Evolutionary conservation across 2,329 filamentous ascomycete species (phyloP).

Genomic region (Xylogone sp.): DNA sequence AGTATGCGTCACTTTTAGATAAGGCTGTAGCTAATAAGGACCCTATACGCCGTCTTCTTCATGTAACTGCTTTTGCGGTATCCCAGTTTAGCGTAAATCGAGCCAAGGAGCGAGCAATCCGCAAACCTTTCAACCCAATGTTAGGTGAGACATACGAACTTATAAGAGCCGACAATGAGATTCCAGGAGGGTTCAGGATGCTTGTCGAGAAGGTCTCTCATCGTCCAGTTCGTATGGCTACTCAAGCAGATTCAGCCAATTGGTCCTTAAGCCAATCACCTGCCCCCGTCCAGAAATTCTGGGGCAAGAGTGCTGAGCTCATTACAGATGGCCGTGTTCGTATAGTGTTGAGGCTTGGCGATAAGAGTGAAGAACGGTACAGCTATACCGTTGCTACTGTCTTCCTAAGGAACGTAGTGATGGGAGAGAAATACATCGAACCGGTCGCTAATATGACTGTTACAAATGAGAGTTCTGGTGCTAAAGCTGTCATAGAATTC

Average conservation of each 20-base stretch:
- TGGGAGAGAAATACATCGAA: constrained; percentile 97
- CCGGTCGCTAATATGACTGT: constrained; percentile 89
- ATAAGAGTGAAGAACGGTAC: constrained; percentile 75
- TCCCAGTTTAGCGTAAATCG: constrained; percentile 79
- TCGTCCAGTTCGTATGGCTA: constrained; percentile 86
- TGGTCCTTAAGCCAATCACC: constrained; percentile 91
- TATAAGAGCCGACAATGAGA: constrained; percentile 74
- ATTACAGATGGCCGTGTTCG: constrained; percentile 87
- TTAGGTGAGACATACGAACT: constrained; percentile 95
- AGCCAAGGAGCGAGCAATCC: constrained; percentile 84
- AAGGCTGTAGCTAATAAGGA: constrained; percentile 62
- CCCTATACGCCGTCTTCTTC: constrained; percentile 68
- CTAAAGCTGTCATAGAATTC: constrained; percentile 84
- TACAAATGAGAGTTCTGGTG: constrained; percentile 76
- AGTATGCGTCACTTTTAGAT: constrained; percentile 84
- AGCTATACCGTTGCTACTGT: constrained; percentile 86
- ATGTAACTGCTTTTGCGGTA: constrained; percentile 86
- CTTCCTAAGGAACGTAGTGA: constrained; percentile 93
- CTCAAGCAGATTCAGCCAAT: constrained; percentile 79
- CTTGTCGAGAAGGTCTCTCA: constrained; percentile 96
- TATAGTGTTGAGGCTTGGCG: constrained; percentile 62
- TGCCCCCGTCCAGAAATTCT: constrained; percentile 92
- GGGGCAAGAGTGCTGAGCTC: constrained; percentile 94
- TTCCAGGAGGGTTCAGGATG: constrained; percentile 74
- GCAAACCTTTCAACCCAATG: constrained; percentile 97